Evolutionary conservation across 148 eudicot species (phyloP).

Genomic region (Drosera capensis): DNA sequence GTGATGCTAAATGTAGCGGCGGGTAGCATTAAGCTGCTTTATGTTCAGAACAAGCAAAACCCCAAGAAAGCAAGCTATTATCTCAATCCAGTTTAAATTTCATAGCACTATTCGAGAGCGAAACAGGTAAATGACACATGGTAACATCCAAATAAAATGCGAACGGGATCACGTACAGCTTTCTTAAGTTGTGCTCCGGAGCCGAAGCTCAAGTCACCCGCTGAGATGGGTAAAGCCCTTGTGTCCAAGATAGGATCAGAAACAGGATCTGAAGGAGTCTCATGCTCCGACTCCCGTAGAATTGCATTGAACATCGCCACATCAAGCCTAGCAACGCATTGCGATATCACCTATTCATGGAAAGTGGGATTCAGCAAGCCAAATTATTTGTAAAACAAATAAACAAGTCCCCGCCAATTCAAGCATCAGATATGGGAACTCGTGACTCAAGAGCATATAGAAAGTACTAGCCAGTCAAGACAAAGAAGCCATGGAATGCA

Average conservation of each 20-base stretch:
- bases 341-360: constrained; percentile 65
- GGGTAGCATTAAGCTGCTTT: too few relatives aligned
- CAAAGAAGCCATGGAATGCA: too few relatives aligned
- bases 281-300: constrained; percentile 73
- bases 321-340: constrained; percentile 68
- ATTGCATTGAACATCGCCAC: constrained; percentile 98
- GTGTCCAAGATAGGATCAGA: constrained; percentile 89
- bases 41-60: too few relatives aligned
- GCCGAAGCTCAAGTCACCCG: constrained; percentile 90
- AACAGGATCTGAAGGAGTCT: constrained; percentile 88
- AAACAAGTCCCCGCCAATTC: too few relatives aligned
- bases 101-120: neutral
- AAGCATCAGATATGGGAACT: too few relatives aligned
- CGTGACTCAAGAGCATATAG: too few relatives aligned
- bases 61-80: too few relatives aligned
- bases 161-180: constrained; percentile 39
- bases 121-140: neutral
- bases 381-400: too few relatives aligned
- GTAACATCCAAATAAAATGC: neutral
- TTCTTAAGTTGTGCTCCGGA: constrained; percentile 96
- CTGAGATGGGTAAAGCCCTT: constrained; percentile 78
- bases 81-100: neutral
- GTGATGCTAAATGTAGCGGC: too few relatives aligned
- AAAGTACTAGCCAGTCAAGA: too few relatives aligned
- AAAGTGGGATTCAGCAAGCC: too few relatives aligned